Base-by-base conservation (phyloP, 2,329 filamentous ascomycete species). In the Penicillium sp. region DNA sequence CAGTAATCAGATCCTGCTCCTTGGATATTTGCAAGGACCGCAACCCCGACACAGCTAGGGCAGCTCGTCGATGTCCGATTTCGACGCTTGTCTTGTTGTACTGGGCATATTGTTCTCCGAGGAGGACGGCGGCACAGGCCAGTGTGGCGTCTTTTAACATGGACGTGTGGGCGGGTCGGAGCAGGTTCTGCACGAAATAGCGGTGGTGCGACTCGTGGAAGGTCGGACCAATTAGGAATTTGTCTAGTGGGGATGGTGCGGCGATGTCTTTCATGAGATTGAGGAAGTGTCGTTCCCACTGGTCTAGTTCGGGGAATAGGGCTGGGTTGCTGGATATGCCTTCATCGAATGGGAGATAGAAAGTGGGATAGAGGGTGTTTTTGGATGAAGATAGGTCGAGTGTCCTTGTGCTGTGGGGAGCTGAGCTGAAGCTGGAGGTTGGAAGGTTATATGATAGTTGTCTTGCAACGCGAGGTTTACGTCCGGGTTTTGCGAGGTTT, bases 241-340 rank as follows among this genome's bases (percentile, higher is more conserved):
- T 62, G 31, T 61, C 58, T 5, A 62, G 49, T 8, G 60, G 60
- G 10, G 54, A 61, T 9, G 60, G 47, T 4, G 31, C 46, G 25
- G 41, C 19, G 7, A 54, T 49, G 16, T 59, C 53, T 53, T 56
- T 62, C 60, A 62, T 61, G 0, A 61, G 43, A 30, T 61, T 59
- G 9, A 62, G n/a, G 22, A 62, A 61, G 22, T 61, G 46, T 26
- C 42, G 35, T 28, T 62, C 60, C 58, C 56, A 61, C 2, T 35
- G 26, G 40, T 62, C 60, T 16, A 62, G 46, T 6, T 48, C 41
- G 6, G 58, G 42, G 8, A 61, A 49, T 16, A 57, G 22, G 2
- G 30, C 36, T 12, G 51, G 10, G 16, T 62, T 62, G 31, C 45
- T 55, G 14, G 19, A 41, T 17, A 62, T n/a, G 9, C 54, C 47